Conservation (phyloP, 495 filamentous ascomycete species). For the Hypoxylon lienhwacheense region DNA sequence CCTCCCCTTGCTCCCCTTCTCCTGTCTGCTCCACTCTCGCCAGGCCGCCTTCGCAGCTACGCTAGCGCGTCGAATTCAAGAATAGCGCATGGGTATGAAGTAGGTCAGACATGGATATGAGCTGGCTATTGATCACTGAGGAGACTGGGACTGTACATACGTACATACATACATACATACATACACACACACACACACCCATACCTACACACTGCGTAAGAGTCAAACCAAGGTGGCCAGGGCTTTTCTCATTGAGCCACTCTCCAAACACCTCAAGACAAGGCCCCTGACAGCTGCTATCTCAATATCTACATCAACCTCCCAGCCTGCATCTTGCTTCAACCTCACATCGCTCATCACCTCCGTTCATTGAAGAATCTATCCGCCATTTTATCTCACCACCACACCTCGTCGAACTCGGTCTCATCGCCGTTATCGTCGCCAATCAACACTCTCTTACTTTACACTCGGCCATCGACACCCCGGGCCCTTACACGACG, state of each 20-base stretch:
- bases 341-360: slow-evolving; percentile 32
- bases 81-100: slow-evolving; percentile 40
- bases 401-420: slow-evolving; percentile 24
- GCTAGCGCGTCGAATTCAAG: slow-evolving; percentile 40
- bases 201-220: too few species aligned
- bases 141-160: too few species aligned
- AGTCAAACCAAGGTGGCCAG: slow-evolving; percentile 32
- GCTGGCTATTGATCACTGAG: slow-evolving; percentile 39
- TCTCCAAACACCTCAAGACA: slow-evolving; percentile 35
- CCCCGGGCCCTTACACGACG: slow-evolving; percentile 11
- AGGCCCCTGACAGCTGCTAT: slow-evolving; percentile 34
- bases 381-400: slow-evolving; percentile 19
- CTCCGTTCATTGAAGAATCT: slow-evolving; percentile 28
- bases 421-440: slow-evolving; percentile 26
- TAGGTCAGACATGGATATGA: slow-evolving; percentile 39
- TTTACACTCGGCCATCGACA: slow-evolving; percentile 13
- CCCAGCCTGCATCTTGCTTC: slow-evolving; percentile 33
- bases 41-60: slow-evolving; percentile 42
- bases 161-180: background rate
- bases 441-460: slow-evolving; percentile 23
- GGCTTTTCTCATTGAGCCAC: slow-evolving; percentile 36
- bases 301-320: slow-evolving; percentile 44
- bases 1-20: slow-evolving; percentile 28
- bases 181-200: background rate
- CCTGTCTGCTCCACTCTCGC: slow-evolving; percentile 27